Base-by-base conservation (phyloP, 2,329 filamentous ascomycete genomes). In the Colletotrichum higginsianum region DNA sequence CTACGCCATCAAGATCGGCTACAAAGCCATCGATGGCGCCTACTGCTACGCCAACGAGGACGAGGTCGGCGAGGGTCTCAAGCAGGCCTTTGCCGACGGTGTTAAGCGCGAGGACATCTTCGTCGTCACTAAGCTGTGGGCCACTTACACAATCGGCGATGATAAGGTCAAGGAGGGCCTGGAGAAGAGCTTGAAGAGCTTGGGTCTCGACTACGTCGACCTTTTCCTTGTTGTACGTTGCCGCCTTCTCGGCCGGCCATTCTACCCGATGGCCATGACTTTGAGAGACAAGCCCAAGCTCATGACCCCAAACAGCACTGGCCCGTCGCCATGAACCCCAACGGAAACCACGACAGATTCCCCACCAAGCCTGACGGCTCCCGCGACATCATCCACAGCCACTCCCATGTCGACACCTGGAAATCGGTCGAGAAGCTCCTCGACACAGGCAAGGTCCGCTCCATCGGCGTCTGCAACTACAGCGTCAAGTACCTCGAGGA, bases 121-220 rank as follows among this genome's bases (percentile, higher is more conserved):
- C 83, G 89, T 97, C 71, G 93, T 94, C 66, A 94, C 91, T 77
- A 97, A 97, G 87, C 88, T 95, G 47, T 97, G 94, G 93, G 92
- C 91, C 78, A 94, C 93, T 61, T 95, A 93, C 84, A 91, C 92
- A 81, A 89, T 89, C 46, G 72, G 69, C 52, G 73, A 71, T 47
- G 75, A 74, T 40, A 87, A 91, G 8, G 90, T 90, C 7, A 91
- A 93, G 82, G 84, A 92, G 77, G 90, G 88, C 46, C 86, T 96
- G 46, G 89, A 94, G 75, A 91, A 92, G 86, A 93, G 91, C 77
- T 85, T 96, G 79, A 89, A 91, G 82, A 87, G 88, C 71, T 84
- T 97, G 46, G 93, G 93, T 2, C 84, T 96, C 58, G 92, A 94
- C 75, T 96, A 97, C 80, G 88, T 97, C 6, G 94, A 97, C 80